Conservation (phyloP, 2,329 filamentous ascomycete genomes). For the Epichloe brachyelytri region DNA sequence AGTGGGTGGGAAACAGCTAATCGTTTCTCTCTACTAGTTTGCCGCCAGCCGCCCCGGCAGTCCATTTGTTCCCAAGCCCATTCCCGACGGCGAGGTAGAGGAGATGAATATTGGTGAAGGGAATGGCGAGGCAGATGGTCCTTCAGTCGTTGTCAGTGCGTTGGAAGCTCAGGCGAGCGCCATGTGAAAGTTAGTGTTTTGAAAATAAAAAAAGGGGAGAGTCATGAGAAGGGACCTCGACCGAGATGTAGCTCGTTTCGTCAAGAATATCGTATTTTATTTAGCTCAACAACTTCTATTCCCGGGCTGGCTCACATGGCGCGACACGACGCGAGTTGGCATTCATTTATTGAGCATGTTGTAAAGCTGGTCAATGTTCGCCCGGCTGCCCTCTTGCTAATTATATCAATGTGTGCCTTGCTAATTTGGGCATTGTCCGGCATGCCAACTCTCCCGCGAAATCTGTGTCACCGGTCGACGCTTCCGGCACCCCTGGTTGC, state of each 20-base stretch:
- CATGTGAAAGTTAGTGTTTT: slow-evolving; percentile 6
- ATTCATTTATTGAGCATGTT: too few species aligned
- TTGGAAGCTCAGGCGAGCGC: slow-evolving; percentile 12
- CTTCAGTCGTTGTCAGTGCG: slow-evolving; percentile 8
- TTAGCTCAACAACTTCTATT: too few species aligned
- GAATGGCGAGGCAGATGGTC: slow-evolving; percentile 1
- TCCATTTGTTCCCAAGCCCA: slow-evolving; percentile 43
- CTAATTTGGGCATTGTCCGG: too few species aligned
- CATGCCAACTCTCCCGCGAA: background rate
- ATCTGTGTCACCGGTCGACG: background rate
- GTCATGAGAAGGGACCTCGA: background rate
- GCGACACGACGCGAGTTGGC: too few species aligned
- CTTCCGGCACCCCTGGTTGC: slow-evolving; percentile 8
- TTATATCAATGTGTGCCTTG: too few species aligned
- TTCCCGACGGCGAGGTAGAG: slow-evolving; percentile 18
- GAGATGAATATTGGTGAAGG: slow-evolving; percentile 7
- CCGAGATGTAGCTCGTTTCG: too few species aligned
- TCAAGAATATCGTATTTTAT: too few species aligned
- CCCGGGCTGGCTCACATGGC: too few species aligned
- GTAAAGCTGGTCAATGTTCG: too few species aligned
- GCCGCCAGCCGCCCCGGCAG: slow-evolving; percentile 56
- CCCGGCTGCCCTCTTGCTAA: too few species aligned
- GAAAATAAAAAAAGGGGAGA: background rate
- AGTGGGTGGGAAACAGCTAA: too few species aligned
- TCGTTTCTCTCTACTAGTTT: slow-evolving; percentile 28